Evolutionary conservation across 805 yeast genomes (phyloP), one percentile per base, ranked within the genome.

Genomic region (Saturnispora ahearnii): DNA sequence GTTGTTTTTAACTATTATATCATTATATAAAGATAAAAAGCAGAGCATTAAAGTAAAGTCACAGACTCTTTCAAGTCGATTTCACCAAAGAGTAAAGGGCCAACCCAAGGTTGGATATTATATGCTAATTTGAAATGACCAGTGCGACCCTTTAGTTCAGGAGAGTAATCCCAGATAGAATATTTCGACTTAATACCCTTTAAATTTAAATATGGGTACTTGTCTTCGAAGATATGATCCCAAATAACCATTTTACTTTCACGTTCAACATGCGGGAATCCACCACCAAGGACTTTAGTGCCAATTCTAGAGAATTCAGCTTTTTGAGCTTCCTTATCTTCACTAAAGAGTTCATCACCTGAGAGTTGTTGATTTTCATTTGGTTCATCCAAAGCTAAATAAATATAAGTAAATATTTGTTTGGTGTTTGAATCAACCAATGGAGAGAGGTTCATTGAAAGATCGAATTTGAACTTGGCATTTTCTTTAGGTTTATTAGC

Each of bases 381-480:
- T 24, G 37, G 40, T 18, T 47, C 54, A 12, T 54, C 55, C 9
- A 54, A 90, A 61, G 87, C 91, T 1, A 95, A 96, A 3, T 95
- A 86, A 54, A 93, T 72, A 60, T 91, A 93, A 5, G 84, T 86
- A 60, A 93, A 91, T n/a, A 91, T 81, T 66, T 91, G 98, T 63
- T 91, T 91, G 11, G 99, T 93, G 68, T 91, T 93, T 96, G 97
- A 91, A 66, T 85, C 89, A 76, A 90, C 90, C 47, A 93, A 73
- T 2, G 87, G 82, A 1, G 86, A 63, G 53, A 91, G 72, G 65
- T 91, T 96, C 1, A 78, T 72, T 5, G 78, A 79, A 44, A 93
- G 68, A 62, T 87, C 95, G 60, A 93, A 89, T 11, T 69, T 68
- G 37, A 89, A 64, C 57, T 75, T 78, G 51, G 84, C 73, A 62